Percentiles rank a stretch among this genome's conserved stretches.
phyloP scores from a whole-genome alignment of 139 green algal genomes.

The Pleodorina starrii region DNA sequence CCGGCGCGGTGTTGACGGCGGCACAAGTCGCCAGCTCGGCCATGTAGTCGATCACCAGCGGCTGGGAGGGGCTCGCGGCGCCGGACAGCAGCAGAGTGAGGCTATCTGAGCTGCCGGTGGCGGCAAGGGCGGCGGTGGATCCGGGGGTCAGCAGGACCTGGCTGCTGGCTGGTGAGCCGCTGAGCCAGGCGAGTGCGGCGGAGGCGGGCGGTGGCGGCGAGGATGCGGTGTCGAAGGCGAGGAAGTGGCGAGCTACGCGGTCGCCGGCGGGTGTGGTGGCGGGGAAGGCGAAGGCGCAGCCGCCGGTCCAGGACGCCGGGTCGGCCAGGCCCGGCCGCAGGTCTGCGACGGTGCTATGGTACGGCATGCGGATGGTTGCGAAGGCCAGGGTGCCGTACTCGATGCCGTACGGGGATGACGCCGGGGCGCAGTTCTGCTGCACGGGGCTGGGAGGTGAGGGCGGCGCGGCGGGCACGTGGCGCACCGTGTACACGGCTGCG shows the following conservation, averaged over 20 bases:
- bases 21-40: not conserved
- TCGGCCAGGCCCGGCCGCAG: not conserved
- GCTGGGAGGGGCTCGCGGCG: not conserved
- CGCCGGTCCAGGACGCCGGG: not conserved
- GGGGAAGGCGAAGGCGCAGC: not conserved
- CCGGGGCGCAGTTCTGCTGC: not conserved
- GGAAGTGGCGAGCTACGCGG: not conserved
- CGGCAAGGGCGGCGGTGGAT: not conserved
- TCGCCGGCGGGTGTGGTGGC: not conserved
- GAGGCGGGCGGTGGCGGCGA: not conserved
- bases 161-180: not conserved
- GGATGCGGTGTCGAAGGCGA: not conserved
- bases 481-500: not conserved
- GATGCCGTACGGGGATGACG: not conserved
- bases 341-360: not conserved
- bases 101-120: not conserved
- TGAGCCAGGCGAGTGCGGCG: not conserved
- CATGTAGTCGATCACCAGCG: slow-evolving; percentile 4
- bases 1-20: not conserved
- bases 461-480: not conserved
- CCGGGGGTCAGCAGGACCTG: not conserved
- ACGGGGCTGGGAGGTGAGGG: not conserved
- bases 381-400: not conserved
- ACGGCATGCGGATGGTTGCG: not conserved
- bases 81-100: not conserved